These are phyloP conservation scores for Entoloma clypeatum DNA, from an alignment of 1,284 basidiomycete species.

Conservation along the genomic window DNA sequence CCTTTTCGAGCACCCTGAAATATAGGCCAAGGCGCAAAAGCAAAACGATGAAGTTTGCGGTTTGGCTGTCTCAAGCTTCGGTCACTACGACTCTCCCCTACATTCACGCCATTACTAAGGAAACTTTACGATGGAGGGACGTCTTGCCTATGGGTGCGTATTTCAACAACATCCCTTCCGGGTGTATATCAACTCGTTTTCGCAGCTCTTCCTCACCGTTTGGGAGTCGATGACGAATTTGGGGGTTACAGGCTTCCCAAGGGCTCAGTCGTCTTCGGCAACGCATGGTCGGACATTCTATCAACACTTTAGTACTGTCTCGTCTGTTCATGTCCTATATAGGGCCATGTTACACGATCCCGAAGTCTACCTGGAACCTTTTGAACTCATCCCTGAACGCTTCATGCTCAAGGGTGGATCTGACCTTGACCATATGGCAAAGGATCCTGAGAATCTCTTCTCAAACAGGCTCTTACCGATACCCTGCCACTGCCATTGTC, in stretches of 20 bases:
- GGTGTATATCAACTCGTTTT: neutral
- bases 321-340: neutral
- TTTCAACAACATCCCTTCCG: neutral
- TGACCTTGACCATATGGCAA: constrained; percentile 13
- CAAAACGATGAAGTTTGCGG: constrained; percentile 29
- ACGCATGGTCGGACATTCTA: constrained; percentile 25
- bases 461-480: constrained; percentile 2
- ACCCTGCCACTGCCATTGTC: constrained; percentile 9
- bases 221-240: constrained; percentile 32
- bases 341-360: constrained; percentile 39
- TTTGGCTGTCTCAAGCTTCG: constrained; percentile 38
- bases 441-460: constrained; percentile 16
- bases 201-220: constrained; percentile 26
- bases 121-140: constrained; percentile 25
- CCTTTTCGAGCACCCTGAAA: constrained; percentile 30
- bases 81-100: constrained; percentile 32
- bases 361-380: constrained; percentile 34
- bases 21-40: constrained; percentile 32
- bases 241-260: constrained; percentile 35
- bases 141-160: constrained; percentile 13
- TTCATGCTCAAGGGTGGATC: constrained; percentile 24
- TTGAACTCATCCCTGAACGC: constrained; percentile 36
- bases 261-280: constrained; percentile 31
- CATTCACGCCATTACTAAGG: constrained; percentile 29
- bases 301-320: neutral